A percentile compares a stretch with the other conserved stretches of the same genome.
These are phyloP conservation scores for Boletus speciosus DNA, from an alignment of 768 basidiomycete species.

Conservation along the genomic window DNA sequence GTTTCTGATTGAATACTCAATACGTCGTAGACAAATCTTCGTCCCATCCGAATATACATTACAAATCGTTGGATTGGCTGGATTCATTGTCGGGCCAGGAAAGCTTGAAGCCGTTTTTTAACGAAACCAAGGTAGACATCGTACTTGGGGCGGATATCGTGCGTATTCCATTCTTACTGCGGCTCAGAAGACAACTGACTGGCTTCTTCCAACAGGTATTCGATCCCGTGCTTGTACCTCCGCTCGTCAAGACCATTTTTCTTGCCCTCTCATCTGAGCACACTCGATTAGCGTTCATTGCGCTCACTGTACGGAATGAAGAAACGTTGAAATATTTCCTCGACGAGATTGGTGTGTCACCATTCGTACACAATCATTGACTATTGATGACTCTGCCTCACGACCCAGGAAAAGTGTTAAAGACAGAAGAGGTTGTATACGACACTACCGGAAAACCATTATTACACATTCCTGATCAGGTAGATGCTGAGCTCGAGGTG, in stretches of 20 bases:
- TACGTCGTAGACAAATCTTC: constrained; percentile 50
- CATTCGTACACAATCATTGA: neutral
- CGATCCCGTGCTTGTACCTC: constrained; percentile 58
- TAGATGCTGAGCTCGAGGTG: constrained; percentile 36
- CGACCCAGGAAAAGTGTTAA: constrained; percentile 21
- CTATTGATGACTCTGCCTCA: neutral
- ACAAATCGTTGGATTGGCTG: constrained; percentile 61
- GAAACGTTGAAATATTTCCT: constrained; percentile 49
- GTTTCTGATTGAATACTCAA: neutral
- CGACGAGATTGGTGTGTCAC: constrained; percentile 28
- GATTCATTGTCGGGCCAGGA: constrained; percentile 43
- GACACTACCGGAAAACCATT: constrained; percentile 12
- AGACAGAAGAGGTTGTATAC: constrained; percentile 28
- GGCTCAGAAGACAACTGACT: neutral
- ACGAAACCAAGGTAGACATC: constrained; percentile 47
- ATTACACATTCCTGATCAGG: constrained; percentile 30
- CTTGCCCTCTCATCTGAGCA: constrained; percentile 25
- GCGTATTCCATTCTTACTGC: constrained; percentile 10
- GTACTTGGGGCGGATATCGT: constrained; percentile 73
- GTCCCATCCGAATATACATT: constrained; percentile 43
- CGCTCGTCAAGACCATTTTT: constrained; percentile 49
- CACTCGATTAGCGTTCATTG: constrained; percentile 30
- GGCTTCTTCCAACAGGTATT: constrained; percentile 51
- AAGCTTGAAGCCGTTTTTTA: constrained; percentile 28
- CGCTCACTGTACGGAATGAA: constrained; percentile 52